Conservation (phyloP, 1,139 yeast species). For the Blastobotrys indianensis region DNA sequence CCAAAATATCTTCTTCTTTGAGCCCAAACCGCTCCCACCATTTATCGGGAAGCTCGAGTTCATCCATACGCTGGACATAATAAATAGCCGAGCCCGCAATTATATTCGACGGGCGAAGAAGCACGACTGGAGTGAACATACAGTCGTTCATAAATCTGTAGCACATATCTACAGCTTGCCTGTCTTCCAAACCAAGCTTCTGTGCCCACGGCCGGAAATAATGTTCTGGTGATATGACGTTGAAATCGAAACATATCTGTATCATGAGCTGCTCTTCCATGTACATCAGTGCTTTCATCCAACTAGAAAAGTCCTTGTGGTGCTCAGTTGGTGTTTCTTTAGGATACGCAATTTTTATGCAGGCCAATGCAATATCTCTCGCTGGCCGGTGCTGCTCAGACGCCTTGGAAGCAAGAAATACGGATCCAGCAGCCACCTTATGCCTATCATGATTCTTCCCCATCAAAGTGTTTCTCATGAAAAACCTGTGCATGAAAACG, state of each 20-base stretch:
- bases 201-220: slow-evolving; percentile 5
- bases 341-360: slow-evolving; percentile 41
- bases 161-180: too few species aligned
- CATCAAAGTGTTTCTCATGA: slow-evolving; percentile 34
- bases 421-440: slow-evolving; percentile 43
- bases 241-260: slow-evolving; percentile 46
- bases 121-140: slow-evolving; percentile 34
- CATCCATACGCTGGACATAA: slow-evolving; percentile 27
- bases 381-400: slow-evolving; percentile 46
- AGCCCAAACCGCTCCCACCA: slow-evolving; percentile 5
- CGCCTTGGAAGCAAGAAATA: slow-evolving; percentile 48
- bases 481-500: slow-evolving; percentile 46
- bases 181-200: slow-evolving; percentile 11
- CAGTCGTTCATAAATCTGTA: slow-evolving; percentile 35
- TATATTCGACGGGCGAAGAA: slow-evolving; percentile 28
- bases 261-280: slow-evolving; percentile 45
- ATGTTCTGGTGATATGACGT: slow-evolving; percentile 41
- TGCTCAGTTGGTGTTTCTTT: slow-evolving; percentile 39
- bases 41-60: too few species aligned
- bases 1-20: background rate
- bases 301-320: slow-evolving; percentile 44
- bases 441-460: slow-evolving; percentile 37
- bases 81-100: slow-evolving; percentile 38
- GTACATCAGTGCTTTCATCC: slow-evolving; percentile 43
- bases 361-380: slow-evolving; percentile 42